A percentile compares a stretch with the other conserved stretches of the same genome.
Conservation (phyloP, 192 early-diverging fungal genomes). For the Backusella sp. region DNA sequence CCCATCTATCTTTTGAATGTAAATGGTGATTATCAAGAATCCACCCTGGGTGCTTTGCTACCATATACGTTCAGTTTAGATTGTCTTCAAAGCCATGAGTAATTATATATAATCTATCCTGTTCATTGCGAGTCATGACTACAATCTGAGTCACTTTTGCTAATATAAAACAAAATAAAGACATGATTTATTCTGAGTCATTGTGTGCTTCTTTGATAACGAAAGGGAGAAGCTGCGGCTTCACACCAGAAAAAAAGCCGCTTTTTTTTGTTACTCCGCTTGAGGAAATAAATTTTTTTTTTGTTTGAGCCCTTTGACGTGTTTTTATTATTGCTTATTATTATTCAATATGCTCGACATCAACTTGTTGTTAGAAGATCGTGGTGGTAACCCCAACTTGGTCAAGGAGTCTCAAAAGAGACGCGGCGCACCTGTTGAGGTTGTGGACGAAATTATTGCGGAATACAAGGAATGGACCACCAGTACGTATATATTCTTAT, state of each 20-base stretch:
- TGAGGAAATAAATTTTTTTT: slow-evolving; percentile 1
- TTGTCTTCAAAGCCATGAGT: background rate
- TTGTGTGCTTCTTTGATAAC: background rate
- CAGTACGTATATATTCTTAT: slow-evolving; percentile 65
- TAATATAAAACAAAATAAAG: too few species aligned
- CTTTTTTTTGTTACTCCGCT: background rate
- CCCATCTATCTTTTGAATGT: slow-evolving; percentile 57
- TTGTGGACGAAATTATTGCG: slow-evolving; percentile 90
- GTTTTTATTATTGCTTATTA: background rate
- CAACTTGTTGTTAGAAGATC: slow-evolving; percentile 83
- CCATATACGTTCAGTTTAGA: slow-evolving; percentile 74
- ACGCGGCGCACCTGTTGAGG: slow-evolving; percentile 78
- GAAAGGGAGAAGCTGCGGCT: background rate
- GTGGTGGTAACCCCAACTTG: slow-evolving; percentile 92
- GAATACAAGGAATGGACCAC: slow-evolving; percentile 88
- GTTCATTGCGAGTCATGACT: too few species aligned
- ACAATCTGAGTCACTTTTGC: too few species aligned
- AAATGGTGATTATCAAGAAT: slow-evolving; percentile 49
- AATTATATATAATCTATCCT: too few species aligned
- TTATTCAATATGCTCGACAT: slow-evolving; percentile 82
- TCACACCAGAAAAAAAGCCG: background rate
- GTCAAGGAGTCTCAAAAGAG: slow-evolving; percentile 92
- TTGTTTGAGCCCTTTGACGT: background rate
- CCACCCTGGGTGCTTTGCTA: slow-evolving; percentile 55
- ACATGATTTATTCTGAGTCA: background rate